phyloP scores from a whole-genome alignment of 306 rosid genomes.

The Dryas alaskensis region DNA sequence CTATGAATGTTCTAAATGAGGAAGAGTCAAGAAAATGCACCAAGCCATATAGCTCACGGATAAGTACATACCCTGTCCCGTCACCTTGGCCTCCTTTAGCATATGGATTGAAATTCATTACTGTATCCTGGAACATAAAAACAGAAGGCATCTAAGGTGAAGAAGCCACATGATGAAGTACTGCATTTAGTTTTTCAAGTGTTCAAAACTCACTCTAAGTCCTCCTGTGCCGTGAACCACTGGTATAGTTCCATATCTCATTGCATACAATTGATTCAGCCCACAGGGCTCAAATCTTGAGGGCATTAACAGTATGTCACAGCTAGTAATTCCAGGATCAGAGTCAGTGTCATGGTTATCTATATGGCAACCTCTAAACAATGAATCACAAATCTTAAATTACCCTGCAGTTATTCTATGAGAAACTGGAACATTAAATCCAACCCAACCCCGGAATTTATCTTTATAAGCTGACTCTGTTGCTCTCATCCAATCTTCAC shows the following conservation, averaged over 20 bases:
- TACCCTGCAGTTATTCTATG: conserved; percentile 91
- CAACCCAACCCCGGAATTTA: conserved; percentile 91
- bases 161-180: conserved; percentile 13
- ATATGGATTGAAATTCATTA: conserved; percentile 60
- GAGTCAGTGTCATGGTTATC: conserved; percentile 24
- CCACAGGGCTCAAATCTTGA: conserved; percentile 92
- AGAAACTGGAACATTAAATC: conserved; percentile 80
- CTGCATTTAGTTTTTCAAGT: conserved; percentile 7
- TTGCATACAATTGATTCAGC: conserved; percentile 80
- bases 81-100: conserved; percentile 47
- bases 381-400: conserved; percentile 20
- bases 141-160: conserved; percentile 21
- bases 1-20: neutral
- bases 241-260: conserved; percentile 92
- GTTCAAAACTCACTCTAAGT: conserved; percentile 64
- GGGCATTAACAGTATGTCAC: conserved; percentile 89
- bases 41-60: neutral
- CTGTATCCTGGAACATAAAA: conserved; percentile 64
- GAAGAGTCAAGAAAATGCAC: neutral
- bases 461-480: conserved; percentile 57
- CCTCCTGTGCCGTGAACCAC: conserved; percentile 96
- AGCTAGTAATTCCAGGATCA: conserved; percentile 46
- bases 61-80: conserved; percentile 70
- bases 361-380: conserved; percentile 17
- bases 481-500: conserved; percentile 89